These are phyloP conservation scores for Boletus subparvulus DNA, from an alignment of 768 basidiomycete species.

Conservation along the genomic window DNA sequence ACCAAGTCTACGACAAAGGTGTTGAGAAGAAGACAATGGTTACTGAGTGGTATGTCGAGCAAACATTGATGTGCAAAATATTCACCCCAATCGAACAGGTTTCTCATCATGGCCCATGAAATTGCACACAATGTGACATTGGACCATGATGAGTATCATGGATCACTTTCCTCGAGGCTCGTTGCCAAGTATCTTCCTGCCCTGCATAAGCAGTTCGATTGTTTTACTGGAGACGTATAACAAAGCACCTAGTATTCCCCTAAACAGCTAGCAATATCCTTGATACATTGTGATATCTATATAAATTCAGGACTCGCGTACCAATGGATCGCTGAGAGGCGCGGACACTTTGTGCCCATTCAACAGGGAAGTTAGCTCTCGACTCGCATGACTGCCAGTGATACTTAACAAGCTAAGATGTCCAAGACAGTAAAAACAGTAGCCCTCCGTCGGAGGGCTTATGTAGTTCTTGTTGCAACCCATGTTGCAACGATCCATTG, in stretches of 20 bases:
- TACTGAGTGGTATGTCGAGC: slow-evolving; percentile 10
- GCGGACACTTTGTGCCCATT: too few relatives aligned
- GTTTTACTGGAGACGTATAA: background rate
- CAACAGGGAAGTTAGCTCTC: background rate
- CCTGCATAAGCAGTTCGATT: background rate
- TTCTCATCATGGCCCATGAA: slow-evolving; percentile 30
- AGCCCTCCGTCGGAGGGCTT: too few relatives aligned
- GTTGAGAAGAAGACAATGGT: slow-evolving; percentile 2
- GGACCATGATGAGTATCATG: slow-evolving; percentile 30
- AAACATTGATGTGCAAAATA: background rate
- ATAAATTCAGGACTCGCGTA: background rate
- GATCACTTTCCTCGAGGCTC: slow-evolving; percentile 18
- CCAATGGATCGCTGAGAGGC: background rate
- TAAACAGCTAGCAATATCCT: background rate
- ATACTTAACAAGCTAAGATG: too few relatives aligned
- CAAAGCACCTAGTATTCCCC: too few relatives aligned
- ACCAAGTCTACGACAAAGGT: background rate
- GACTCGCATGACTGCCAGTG: too few relatives aligned
- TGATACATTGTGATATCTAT: background rate
- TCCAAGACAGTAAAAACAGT: too few relatives aligned
- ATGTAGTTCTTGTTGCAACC: too few relatives aligned
- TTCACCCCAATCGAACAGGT: slow-evolving; percentile 14
- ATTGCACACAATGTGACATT: slow-evolving; percentile 24
- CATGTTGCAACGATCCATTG: too few relatives aligned
- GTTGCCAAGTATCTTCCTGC: slow-evolving; percentile 4